Conservation (phyloP, 2,329 filamentous ascomycete genomes). For the Harringtonia lauricola region DNA sequence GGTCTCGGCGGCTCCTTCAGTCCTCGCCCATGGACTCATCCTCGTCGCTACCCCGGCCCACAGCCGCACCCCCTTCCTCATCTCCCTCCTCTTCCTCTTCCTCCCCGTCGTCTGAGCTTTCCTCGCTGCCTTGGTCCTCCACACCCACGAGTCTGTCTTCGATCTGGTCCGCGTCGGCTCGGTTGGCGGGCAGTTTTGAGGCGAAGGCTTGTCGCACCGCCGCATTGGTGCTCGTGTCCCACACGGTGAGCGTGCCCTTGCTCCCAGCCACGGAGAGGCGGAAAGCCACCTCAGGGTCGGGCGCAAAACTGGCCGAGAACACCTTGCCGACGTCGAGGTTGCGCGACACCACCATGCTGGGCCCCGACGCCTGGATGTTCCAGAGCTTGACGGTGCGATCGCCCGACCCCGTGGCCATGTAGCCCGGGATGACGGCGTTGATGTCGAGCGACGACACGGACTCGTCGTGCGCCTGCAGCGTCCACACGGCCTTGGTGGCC, state of each 20-base stretch:
- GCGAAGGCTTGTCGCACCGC: slow-evolving; percentile 80
- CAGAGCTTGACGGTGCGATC: slow-evolving; percentile 96
- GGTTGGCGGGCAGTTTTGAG: slow-evolving; percentile 45
- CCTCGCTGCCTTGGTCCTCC: slow-evolving; percentile 39
- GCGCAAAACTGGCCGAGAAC: slow-evolving; percentile 82
- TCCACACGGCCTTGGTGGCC: slow-evolving; percentile 80
- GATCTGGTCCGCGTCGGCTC: slow-evolving; percentile 51
- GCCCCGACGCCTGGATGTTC: slow-evolving; percentile 74
- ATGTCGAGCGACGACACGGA: slow-evolving; percentile 87
- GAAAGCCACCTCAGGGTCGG: slow-evolving; percentile 85
- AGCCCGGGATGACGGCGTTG: slow-evolving; percentile 81
- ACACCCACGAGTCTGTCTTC: slow-evolving; percentile 72
- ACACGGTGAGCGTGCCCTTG: slow-evolving; percentile 84
- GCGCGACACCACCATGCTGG: slow-evolving; percentile 81
- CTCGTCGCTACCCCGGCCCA: slow-evolving; percentile 24
- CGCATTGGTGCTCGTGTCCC: slow-evolving; percentile 91
- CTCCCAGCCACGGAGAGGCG: slow-evolving; percentile 87
- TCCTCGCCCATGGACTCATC: slow-evolving; percentile 49
- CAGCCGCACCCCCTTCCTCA: slow-evolving; percentile 16
- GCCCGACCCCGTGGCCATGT: slow-evolving; percentile 84
- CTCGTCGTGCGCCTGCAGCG: slow-evolving; percentile 88
- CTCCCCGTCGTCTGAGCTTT: slow-evolving; percentile 32
- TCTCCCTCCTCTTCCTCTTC: slow-evolving; percentile 23
- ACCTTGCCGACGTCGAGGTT: slow-evolving; percentile 92
- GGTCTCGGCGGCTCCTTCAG: neutral